Evolutionary conservation across 371 early-diverging fungal species (phyloP).

Genomic region (Sporodiniella umbellata): DNA sequence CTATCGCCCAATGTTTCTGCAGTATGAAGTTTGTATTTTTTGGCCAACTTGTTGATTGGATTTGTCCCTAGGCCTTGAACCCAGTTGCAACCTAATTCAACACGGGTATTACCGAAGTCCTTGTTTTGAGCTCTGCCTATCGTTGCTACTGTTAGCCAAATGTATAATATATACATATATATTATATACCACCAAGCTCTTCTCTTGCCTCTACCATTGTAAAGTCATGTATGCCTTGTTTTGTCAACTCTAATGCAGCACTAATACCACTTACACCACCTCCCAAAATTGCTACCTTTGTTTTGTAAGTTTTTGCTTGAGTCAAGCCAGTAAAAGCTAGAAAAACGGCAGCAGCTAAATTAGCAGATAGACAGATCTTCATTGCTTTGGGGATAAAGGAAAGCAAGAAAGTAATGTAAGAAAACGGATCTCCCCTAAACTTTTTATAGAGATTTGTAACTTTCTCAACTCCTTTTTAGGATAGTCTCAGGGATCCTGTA

Average conservation of each 20-base stretch:
- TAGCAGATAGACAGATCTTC: too few species aligned
- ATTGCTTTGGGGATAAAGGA: too few species aligned
- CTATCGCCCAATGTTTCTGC: slow-evolving; percentile 50
- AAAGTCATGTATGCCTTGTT: slow-evolving; percentile 27
- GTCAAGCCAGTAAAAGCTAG: background rate
- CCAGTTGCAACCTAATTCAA: slow-evolving; percentile 52
- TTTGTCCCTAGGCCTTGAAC: slow-evolving; percentile 7
- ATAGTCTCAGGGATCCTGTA: too few species aligned
- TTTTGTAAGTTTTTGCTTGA: slow-evolving; percentile 1
- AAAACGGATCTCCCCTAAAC: too few species aligned
- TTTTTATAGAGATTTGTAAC: too few species aligned
- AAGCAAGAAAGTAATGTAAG: too few species aligned
- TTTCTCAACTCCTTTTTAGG: too few species aligned
- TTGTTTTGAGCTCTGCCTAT: slow-evolving; percentile 39
- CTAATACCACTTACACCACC: slow-evolving; percentile 47
- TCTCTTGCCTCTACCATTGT: slow-evolving; percentile 37
- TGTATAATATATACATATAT: background rate
- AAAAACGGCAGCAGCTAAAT: too few species aligned
- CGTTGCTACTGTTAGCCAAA: background rate
- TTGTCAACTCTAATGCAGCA: slow-evolving; percentile 24
- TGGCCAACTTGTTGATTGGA: too few species aligned
- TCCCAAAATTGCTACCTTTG: slow-evolving; percentile 40
- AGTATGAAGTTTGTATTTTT: too few species aligned
- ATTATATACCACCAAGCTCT: slow-evolving; percentile 32
- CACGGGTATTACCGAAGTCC: slow-evolving; percentile 23